These are phyloP conservation scores for Colletotrichum sp. DNA, from an alignment of 2,329 filamentous ascomycete genomes.

Conservation along the genomic window DNA sequence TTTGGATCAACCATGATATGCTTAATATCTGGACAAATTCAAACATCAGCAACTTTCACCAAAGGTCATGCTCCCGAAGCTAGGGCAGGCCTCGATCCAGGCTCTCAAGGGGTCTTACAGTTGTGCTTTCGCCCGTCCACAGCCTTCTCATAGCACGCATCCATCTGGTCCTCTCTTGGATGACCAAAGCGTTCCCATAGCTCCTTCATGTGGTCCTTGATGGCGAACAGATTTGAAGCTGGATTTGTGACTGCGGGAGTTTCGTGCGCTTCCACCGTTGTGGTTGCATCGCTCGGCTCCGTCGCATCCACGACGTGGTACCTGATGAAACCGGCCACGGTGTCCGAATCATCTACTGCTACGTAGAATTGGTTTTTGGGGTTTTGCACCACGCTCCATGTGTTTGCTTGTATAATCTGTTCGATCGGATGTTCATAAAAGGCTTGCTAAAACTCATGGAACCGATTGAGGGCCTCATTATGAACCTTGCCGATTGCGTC, in stretches of 20 bases:
- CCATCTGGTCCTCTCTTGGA: slow-evolving; percentile 22
- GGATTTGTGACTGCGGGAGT: neutral
- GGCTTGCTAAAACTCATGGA: slow-evolving; percentile 24
- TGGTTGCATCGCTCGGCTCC: neutral
- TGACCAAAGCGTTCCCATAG: slow-evolving; percentile 26
- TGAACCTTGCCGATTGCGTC: slow-evolving; percentile 19
- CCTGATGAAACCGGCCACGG: slow-evolving; percentile 19
- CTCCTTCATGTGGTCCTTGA: slow-evolving; percentile 22
- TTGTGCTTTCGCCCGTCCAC: slow-evolving; percentile 20
- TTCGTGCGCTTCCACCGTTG: neutral
- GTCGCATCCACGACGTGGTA: slow-evolving; percentile 11
- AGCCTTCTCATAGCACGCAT: slow-evolving; percentile 22
- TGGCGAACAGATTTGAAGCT: slow-evolving; percentile 13
- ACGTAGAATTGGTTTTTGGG: slow-evolving; percentile 12
- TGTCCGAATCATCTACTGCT: neutral
- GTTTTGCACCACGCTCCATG: neutral
- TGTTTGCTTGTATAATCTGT: slow-evolving; percentile 13
- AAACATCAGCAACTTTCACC: neutral
- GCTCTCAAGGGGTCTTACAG: slow-evolving; percentile 15
- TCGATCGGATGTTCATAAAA: slow-evolving; percentile 21
- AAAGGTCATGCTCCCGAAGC: neutral
- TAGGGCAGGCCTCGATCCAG: neutral
- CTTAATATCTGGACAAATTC: slow-evolving; percentile 16
- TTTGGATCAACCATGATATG: slow-evolving; percentile 27
- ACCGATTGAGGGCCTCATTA: slow-evolving; percentile 21